Conservation (phyloP, 2,329 filamentous ascomycete genomes). For the Fusarium chaquense region DNA sequence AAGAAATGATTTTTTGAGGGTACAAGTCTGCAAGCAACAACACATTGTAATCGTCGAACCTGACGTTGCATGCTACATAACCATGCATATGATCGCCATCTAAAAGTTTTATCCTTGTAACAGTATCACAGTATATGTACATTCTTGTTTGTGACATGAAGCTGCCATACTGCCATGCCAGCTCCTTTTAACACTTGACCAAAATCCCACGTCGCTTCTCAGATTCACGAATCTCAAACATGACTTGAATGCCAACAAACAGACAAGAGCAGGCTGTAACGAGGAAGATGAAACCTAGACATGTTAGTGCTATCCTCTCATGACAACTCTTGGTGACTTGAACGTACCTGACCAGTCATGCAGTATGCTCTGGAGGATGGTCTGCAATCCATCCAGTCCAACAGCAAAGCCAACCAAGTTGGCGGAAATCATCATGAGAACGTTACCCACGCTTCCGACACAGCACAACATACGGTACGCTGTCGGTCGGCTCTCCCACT, state of each 20-base stretch:
- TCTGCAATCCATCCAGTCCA: constrained; percentile 86
- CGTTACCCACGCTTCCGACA: constrained; percentile 82
- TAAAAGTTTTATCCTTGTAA: constrained; percentile 12
- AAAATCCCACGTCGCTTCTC: constrained; percentile 86
- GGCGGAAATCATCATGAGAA: constrained; percentile 95
- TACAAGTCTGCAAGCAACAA: not conserved
- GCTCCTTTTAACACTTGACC: constrained; percentile 76
- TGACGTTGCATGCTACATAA: constrained; percentile 14
- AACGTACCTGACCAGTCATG: constrained; percentile 75
- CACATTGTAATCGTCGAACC: not conserved
- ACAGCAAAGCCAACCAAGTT: constrained; percentile 96
- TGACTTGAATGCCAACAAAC: constrained; percentile 89
- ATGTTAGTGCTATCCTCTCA: constrained; percentile 41
- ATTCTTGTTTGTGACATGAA: constrained; percentile 3
- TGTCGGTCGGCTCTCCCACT: constrained; percentile 77
- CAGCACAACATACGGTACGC: constrained; percentile 84
- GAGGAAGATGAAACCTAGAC: constrained; percentile 77
- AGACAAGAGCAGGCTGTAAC: constrained; percentile 76
- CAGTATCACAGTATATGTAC: constrained; percentile 36
- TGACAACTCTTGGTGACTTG: not conserved
- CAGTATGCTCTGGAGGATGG: constrained; percentile 79
- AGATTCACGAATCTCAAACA: constrained; percentile 93
- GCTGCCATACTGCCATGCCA: not conserved
- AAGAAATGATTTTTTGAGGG: not conserved
- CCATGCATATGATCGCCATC: constrained; percentile 4